A percentile compares a stretch with the other conserved stretches of the same genome.
Conservation (phyloP, 352 stramenopile genomes). For the Chrysophaeum taylorii region DNA sequence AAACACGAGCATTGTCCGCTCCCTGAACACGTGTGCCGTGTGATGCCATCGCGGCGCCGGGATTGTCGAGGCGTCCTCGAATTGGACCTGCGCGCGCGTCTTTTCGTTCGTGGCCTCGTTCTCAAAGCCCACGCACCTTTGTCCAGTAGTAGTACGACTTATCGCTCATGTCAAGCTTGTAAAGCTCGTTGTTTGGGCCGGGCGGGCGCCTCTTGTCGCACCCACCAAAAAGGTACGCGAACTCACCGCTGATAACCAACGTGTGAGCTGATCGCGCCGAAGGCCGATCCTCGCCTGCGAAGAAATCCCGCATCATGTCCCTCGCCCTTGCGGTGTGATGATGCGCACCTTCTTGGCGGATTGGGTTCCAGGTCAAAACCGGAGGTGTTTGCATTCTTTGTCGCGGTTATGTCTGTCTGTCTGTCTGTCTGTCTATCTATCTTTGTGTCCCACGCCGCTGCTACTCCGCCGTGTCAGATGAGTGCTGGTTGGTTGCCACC, state of each 20-base stretch:
- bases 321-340: no score
- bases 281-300: slow-evolving; percentile 1
- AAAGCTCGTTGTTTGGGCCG: slow-evolving; percentile 83
- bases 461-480: no score
- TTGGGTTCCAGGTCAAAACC: no score
- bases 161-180: slow-evolving; percentile 76
- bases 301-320: no score
- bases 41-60: slow-evolving; percentile 66
- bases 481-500: no score
- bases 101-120: no score
- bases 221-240: slow-evolving; percentile 80
- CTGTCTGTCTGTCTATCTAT: no score
- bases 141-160: slow-evolving; percentile 44
- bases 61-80: slow-evolving; percentile 31
- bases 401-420: no score
- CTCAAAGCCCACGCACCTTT: slow-evolving; percentile 37
- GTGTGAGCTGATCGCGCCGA: neutral
- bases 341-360: no score
- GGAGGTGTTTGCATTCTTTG: no score
- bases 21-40: slow-evolving; percentile 67
- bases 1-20: slow-evolving; percentile 74
- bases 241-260: slow-evolving; percentile 18
- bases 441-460: no score
- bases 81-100: slow-evolving; percentile 11
- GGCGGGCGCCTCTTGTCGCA: slow-evolving; percentile 75